Conservation (phyloP, 371 early-diverging fungal genomes). For the Mucor circinelloides region DNA sequence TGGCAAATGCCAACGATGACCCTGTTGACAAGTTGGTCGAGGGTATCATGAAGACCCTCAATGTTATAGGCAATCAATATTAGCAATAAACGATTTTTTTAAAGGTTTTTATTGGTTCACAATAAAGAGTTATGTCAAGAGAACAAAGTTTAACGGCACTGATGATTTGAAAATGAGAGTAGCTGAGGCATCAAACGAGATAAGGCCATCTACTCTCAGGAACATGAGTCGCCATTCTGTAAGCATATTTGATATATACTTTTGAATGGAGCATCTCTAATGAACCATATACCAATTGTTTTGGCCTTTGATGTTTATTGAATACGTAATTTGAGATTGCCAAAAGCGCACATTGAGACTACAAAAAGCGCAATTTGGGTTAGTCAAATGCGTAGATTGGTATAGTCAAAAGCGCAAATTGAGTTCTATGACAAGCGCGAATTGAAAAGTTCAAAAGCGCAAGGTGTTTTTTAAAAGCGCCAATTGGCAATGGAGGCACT, state of each 20-base stretch:
- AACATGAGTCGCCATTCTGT: neutral
- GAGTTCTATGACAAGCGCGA: too few relatives aligned
- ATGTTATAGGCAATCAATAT: neutral
- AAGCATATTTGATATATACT: neutral
- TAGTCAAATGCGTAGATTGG: too few relatives aligned
- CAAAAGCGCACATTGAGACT: neutral
- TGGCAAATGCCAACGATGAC: constrained; percentile 12
- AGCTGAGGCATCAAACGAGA: constrained; percentile 9
- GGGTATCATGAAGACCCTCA: neutral
- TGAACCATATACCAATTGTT: neutral
- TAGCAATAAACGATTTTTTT: too few relatives aligned
- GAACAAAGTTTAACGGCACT: neutral
- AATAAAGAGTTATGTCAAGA: neutral
- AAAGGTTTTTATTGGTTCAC: neutral
- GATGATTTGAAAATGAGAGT: constrained; percentile 13
- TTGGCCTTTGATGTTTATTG: neutral
- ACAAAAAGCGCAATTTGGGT: too few relatives aligned
- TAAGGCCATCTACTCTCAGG: neutral
- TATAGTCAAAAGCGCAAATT: too few relatives aligned
- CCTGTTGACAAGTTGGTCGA: constrained; percentile 17
- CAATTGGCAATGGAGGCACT: too few relatives aligned
- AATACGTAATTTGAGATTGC: too few relatives aligned
- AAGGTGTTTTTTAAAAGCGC: too few relatives aligned
- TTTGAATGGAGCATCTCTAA: neutral
- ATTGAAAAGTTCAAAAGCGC: too few relatives aligned